Percentiles rank a stretch among this genome's conserved stretches.
These are phyloP conservation scores for Ustilago hordei DNA, from an alignment of 1,284 basidiomycete genomes.

Conservation along the genomic window DNA sequence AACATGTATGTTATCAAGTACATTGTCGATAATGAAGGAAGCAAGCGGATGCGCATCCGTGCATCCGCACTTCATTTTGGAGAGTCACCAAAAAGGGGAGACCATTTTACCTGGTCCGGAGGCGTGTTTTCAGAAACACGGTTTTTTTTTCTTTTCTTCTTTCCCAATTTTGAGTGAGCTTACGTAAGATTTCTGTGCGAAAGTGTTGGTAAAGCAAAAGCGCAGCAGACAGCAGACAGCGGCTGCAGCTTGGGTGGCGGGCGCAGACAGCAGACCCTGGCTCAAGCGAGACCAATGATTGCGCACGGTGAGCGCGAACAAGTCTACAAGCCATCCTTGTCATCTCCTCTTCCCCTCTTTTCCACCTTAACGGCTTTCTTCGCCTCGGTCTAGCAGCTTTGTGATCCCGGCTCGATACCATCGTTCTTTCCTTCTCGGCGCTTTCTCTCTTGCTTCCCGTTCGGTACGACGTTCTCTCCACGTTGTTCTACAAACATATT, in stretches of 20 bases:
- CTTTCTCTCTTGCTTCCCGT: conserved; percentile 18
- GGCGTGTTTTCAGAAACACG: too few relatives aligned
- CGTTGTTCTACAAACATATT: conserved; percentile 25
- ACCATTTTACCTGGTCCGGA: too few relatives aligned
- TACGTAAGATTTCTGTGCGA: background rate
- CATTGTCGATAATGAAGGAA: too few relatives aligned
- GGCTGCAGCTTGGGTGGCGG: conserved; percentile 9
- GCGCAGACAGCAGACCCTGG: conserved; percentile 11
- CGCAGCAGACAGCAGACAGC: background rate
- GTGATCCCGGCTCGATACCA: conserved; percentile 14
- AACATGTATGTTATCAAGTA: too few relatives aligned
- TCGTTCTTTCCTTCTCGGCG: conserved; percentile 18
- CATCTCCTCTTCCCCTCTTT: conserved; percentile 3
- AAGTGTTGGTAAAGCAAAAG: conserved; percentile 8
- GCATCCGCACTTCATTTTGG: too few relatives aligned
- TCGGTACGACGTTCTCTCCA: conserved; percentile 13
- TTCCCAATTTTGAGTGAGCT: too few relatives aligned
- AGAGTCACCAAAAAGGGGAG: background rate
- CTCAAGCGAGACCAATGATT: background rate
- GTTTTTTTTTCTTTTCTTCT: too few relatives aligned
- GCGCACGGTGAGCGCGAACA: conserved; percentile 6
- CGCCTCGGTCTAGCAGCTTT: conserved; percentile 47
- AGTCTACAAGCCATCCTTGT: background rate
- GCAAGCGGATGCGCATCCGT: too few relatives aligned
- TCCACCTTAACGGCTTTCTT: conserved; percentile 36